Evolutionary conservation across 2,329 filamentous ascomycete species (phyloP).

Genomic region (Epichloe gansuensis): DNA sequence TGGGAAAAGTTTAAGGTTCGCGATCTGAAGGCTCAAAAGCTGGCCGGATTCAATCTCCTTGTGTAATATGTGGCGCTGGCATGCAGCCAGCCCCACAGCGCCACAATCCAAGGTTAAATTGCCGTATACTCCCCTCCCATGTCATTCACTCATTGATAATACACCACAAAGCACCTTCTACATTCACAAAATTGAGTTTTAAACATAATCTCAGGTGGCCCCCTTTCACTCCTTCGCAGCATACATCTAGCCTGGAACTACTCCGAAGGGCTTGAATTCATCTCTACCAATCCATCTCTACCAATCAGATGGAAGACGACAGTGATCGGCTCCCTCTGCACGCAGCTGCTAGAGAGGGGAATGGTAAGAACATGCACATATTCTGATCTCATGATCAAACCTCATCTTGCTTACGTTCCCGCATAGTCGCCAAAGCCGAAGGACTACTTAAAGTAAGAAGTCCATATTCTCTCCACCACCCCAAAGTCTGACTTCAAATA

Average conservation of each 20-base stretch:
- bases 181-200: neutral
- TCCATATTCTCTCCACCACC: too few relatives aligned
- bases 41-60: too few relatives aligned
- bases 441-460: conserved; percentile 9
- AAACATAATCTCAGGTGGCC: neutral
- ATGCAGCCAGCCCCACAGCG: conserved; percentile 1
- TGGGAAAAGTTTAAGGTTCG: conserved; percentile 7
- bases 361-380: conserved; percentile 40
- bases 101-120: neutral
- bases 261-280: neutral
- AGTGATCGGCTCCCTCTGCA: conserved; percentile 69
- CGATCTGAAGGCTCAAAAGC: neutral
- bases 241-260: too few relatives aligned
- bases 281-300: neutral
- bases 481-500: neutral
- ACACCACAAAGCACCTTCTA: neutral
- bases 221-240: too few relatives aligned
- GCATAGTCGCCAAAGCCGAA: conserved; percentile 9
- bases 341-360: conserved; percentile 74
- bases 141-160: neutral
- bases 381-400: neutral
- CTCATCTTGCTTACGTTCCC: neutral
- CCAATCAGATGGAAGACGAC: conserved; percentile 21
- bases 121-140: neutral
- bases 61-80: conserved; percentile 15